Percentiles rank a stretch among this genome's conserved stretches.
Evolutionary conservation across 2,329 filamentous ascomycete genomes (phyloP).

Genomic region (Penicillium sp.): DNA sequence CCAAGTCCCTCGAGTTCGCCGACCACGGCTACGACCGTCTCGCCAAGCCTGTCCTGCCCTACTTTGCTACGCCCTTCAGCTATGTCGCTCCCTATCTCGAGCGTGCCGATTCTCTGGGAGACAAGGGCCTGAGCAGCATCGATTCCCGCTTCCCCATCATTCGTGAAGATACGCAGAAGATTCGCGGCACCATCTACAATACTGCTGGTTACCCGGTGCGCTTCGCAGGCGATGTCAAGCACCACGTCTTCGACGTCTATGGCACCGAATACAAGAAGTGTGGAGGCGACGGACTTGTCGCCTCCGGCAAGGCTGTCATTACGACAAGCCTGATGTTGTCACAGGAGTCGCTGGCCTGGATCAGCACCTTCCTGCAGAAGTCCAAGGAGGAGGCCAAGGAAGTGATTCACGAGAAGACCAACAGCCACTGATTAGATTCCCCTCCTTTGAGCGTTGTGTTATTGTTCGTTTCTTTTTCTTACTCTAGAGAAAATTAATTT

Average conservation of each 20-base stretch:
- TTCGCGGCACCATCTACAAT: slow-evolving; percentile 63
- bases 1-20: slow-evolving; percentile 74
- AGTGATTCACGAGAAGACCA: slow-evolving; percentile 50
- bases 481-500: slow-evolving; percentile 26
- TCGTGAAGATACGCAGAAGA: slow-evolving; percentile 71
- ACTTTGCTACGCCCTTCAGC: slow-evolving; percentile 73
- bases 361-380: slow-evolving; percentile 57
- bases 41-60: slow-evolving; percentile 74
- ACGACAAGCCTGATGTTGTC: slow-evolving; percentile 66
- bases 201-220: slow-evolving; percentile 62
- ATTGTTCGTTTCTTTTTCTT: slow-evolving; percentile 4
- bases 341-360: slow-evolving; percentile 62
- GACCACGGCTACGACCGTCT: slow-evolving; percentile 73
- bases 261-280: slow-evolving; percentile 48
- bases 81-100: slow-evolving; percentile 82
- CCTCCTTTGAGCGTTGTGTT: slow-evolving; percentile 6
- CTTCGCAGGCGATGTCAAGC: slow-evolving; percentile 58
- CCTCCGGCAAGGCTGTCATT: slow-evolving; percentile 67
- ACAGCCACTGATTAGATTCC: slow-evolving; percentile 24
- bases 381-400: slow-evolving; percentile 64
- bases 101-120: slow-evolving; percentile 74
- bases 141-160: slow-evolving; percentile 70
- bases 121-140: slow-evolving; percentile 66
- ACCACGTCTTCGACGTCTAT: slow-evolving; percentile 45
- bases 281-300: slow-evolving; percentile 59